These are phyloP conservation scores for Pyricularia grisea DNA, from an alignment of 2,329 filamentous ascomycete species.

Conservation along the genomic window DNA sequence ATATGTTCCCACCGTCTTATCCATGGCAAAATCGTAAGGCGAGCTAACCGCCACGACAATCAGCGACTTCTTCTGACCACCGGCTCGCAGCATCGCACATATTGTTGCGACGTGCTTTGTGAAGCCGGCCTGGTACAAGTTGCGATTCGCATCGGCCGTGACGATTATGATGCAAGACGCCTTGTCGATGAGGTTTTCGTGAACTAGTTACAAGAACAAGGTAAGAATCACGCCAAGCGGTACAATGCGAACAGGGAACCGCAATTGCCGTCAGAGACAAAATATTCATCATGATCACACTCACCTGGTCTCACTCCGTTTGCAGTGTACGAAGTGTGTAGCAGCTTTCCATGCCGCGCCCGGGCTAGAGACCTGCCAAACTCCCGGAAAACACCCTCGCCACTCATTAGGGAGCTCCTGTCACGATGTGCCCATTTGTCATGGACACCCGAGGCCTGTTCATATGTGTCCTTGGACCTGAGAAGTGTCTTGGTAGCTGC, in stretches of 20 bases:
- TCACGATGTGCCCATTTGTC: slow-evolving; percentile 51
- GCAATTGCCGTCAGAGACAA: neutral
- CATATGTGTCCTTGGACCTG: slow-evolving; percentile 36
- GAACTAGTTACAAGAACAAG: slow-evolving; percentile 37
- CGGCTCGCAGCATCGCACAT: slow-evolving; percentile 70
- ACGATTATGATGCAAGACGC: slow-evolving; percentile 84
- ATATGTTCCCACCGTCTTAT: slow-evolving; percentile 82
- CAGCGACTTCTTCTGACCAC: slow-evolving; percentile 76
- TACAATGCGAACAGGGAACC: too few relatives aligned
- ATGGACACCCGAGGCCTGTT: slow-evolving; percentile 28
- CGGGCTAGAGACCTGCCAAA: slow-evolving; percentile 81
- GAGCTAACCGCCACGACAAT: slow-evolving; percentile 91
- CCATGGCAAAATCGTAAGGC: slow-evolving; percentile 93
- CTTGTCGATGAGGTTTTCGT: slow-evolving; percentile 84
- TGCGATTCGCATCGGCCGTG: slow-evolving; percentile 88
- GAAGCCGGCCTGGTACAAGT: slow-evolving; percentile 88
- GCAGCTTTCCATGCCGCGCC: slow-evolving; percentile 72
- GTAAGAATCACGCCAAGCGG: neutral
- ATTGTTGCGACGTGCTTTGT: slow-evolving; percentile 96
- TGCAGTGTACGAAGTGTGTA: slow-evolving; percentile 92
- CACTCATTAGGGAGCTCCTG: slow-evolving; percentile 67
- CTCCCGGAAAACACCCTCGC: slow-evolving; percentile 86
- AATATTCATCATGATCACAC: slow-evolving; percentile 4
- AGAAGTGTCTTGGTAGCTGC: slow-evolving; percentile 66
- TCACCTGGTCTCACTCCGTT: slow-evolving; percentile 74